Evolutionary conservation across 208 protist genomes (phyloP).

Genomic region (Tritrichomonas foetus): DNA sequence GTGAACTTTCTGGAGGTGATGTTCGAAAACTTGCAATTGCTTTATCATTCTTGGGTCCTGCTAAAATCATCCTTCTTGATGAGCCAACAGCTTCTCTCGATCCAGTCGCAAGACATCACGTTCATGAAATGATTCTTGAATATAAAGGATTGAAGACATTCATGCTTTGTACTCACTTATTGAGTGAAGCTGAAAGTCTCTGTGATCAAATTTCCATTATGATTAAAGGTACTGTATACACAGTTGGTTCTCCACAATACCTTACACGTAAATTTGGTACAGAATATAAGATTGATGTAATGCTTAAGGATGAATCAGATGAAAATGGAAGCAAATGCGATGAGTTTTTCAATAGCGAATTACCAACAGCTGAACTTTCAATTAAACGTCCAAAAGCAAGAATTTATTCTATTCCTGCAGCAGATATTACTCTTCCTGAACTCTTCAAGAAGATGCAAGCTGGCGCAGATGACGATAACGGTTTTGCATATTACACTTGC

Average conservation of each 20-base stretch:
- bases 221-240: not conserved
- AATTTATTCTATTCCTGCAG: not conserved
- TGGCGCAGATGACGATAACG: not conserved
- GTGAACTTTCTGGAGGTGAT: not conserved
- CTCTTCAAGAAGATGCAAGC: not conserved
- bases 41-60: not conserved
- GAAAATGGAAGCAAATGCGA: not conserved
- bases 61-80: not conserved
- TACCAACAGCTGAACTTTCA: not conserved
- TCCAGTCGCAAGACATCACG: no score
- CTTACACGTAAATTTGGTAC: not conserved
- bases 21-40: constrained; percentile 9
- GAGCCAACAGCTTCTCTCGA: no score
- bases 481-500: not conserved
- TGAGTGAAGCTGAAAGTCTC: constrained; percentile 3
- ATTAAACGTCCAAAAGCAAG: not conserved
- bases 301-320: not conserved
- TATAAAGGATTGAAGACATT: not conserved
- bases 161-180: no score
- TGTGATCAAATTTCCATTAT: constrained; percentile 22
- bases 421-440: not conserved
- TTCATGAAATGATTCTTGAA: constrained; percentile 5
- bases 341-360: not conserved
- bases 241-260: not conserved
- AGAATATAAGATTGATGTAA: not conserved